Conservation (phyloP, 1,284 basidiomycete species). For the Sanghuangporus baumii region DNA sequence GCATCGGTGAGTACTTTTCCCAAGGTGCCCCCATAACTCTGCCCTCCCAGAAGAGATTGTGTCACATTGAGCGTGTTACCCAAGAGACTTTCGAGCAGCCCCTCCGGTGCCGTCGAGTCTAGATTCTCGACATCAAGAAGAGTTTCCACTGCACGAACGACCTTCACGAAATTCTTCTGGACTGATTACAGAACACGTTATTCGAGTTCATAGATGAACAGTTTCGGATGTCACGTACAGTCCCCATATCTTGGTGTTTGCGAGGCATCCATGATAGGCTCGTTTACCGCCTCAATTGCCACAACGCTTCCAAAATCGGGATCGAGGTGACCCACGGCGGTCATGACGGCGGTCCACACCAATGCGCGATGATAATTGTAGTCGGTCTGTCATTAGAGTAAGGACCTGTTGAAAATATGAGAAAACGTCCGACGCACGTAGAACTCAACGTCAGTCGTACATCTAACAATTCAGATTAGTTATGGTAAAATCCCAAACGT, state of each 20-base stretch:
- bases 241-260: slow-evolving; percentile 62
- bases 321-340: slow-evolving; percentile 61
- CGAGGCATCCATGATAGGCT: slow-evolving; percentile 63
- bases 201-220: neutral
- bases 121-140: slow-evolving; percentile 47
- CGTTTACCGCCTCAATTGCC: slow-evolving; percentile 70
- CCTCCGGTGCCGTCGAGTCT: neutral
- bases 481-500: slow-evolving; percentile 2
- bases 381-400: slow-evolving; percentile 39
- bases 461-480: slow-evolving; percentile 31
- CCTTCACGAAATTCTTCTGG: slow-evolving; percentile 64
- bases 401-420: neutral
- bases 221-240: slow-evolving; percentile 36
- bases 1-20: slow-evolving; percentile 39
- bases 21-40: slow-evolving; percentile 36
- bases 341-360: slow-evolving; percentile 75
- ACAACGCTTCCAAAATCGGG: slow-evolving; percentile 61
- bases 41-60: neutral
- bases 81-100: slow-evolving; percentile 18
- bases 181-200: slow-evolving; percentile 35
- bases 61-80: slow-evolving; percentile 16
- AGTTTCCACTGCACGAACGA: slow-evolving; percentile 58
- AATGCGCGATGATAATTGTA: slow-evolving; percentile 71
- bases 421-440: slow-evolving; percentile 42
- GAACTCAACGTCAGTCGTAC: slow-evolving; percentile 65